Percentiles rank a stretch among this genome's conserved stretches.
Conservation (phyloP, 768 basidiomycete species). For the Mycena chlorophos region DNA sequence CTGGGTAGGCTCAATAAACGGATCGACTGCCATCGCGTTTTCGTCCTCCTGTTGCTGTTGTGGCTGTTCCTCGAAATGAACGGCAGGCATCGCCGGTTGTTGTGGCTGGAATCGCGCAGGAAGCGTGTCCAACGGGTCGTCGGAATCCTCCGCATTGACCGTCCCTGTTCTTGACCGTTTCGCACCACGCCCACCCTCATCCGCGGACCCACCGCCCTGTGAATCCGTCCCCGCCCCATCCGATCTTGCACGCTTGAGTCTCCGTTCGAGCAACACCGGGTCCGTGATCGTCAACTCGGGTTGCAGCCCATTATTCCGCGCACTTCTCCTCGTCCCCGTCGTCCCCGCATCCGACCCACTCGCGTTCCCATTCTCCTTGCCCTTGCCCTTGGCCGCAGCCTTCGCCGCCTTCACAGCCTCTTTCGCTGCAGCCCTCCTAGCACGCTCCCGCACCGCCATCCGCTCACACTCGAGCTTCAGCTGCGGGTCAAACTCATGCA, state of each 20-base stretch:
- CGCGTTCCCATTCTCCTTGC: constrained; percentile 39
- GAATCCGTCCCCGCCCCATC: constrained; percentile 54
- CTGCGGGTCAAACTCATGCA: constrained; percentile 79
- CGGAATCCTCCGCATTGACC: constrained; percentile 49
- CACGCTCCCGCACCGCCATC: constrained; percentile 77
- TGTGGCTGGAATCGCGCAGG: constrained; percentile 29
- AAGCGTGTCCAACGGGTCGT: constrained; percentile 43
- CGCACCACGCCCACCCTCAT: constrained; percentile 50
- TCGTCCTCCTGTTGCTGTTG: constrained; percentile 16
- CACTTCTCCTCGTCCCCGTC: constrained; percentile 66
- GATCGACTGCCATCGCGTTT: constrained; percentile 13
- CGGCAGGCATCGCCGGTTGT: constrained; percentile 34
- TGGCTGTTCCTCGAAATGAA: constrained; percentile 48
- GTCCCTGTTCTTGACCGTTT: constrained; percentile 57
- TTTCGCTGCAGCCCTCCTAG: constrained; percentile 55
- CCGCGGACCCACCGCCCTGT: constrained; percentile 47
- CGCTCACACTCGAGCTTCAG: constrained; percentile 83
- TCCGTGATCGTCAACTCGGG: constrained; percentile 76
- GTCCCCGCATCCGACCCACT: constrained; percentile 33
- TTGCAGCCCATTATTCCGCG: constrained; percentile 68
- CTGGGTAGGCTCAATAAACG: constrained; percentile 17
- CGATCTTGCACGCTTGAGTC: constrained; percentile 69
- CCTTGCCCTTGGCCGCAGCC: constrained; percentile 48
- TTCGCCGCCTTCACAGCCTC: constrained; percentile 62
- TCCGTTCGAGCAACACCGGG: constrained; percentile 70